Percentiles rank a stretch among this genome's conserved stretches.
Conservation (phyloP, 164 flowering plant genomes). For the Kingdonia uniflora region DNA sequence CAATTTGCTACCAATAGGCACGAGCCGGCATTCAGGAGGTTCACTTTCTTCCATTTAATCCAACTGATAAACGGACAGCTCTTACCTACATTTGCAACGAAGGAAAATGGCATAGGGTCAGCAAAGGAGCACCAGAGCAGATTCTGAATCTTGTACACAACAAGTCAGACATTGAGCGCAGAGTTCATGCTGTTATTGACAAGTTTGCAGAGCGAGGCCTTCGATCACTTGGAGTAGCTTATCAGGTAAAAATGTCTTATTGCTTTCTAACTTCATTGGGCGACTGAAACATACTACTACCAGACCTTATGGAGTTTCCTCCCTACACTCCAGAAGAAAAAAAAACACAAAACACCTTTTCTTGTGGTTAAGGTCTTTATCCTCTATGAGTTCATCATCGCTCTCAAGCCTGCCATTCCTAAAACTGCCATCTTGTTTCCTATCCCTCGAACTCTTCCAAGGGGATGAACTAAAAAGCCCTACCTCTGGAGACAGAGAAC, state of each 20-base stretch:
- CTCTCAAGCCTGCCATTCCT: no score
- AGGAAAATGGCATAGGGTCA: conserved; percentile 88
- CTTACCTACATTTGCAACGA: conserved; percentile 68
- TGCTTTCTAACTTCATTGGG: background rate
- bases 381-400: no score
- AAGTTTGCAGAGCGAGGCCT: conserved; percentile 84
- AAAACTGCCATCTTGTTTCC: no score
- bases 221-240: conserved; percentile 83
- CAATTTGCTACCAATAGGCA: conserved; percentile 30
- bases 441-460: no score
- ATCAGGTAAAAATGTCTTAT: conserved; percentile 40
- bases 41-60: conserved; percentile 95
- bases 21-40: conserved; percentile 81
- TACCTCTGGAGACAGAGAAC: no score
- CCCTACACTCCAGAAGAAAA: no score
- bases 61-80: conserved; percentile 93
- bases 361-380: no score
- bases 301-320: no score
- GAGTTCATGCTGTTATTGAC: conserved; percentile 77
- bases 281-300: no score
- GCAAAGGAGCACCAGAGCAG: conserved; percentile 99
- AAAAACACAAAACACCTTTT: no score
- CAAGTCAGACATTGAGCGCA: conserved; percentile 58
- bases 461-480: no score
- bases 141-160: conserved; percentile 76